Evolutionary conservation across 139 green algal species (phyloP), one percentile per base, ranked within the genome.

Genomic region (Auxenochlorella protothecoides): DNA sequence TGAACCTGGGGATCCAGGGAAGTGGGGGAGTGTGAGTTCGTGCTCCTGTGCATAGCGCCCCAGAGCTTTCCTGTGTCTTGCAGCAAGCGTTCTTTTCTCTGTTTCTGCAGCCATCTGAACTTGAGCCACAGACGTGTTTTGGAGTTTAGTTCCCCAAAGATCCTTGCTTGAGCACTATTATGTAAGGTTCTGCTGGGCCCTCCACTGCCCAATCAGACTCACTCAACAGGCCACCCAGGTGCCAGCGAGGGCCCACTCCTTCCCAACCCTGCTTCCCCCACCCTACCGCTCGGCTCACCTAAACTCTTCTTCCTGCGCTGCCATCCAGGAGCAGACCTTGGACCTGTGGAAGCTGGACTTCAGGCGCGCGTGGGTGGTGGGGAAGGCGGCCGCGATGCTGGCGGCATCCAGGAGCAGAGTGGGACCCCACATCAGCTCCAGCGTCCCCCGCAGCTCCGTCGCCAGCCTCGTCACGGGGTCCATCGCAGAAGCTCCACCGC

Each of bases 311-410:
- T 90, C 87, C 77, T 90, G 83, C n/a, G 74, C 71, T 6, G 83
- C 82, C 84, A 94, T 86, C 89, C 89, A 94, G 27, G 70, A 78
- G 8, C 87, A 92, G 64, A 94, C 73, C 82, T 94, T 91, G 75
- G 63, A 79, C 55, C 88, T 78, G 80, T 91, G 91, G 82, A 94
- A 94, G 3, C 78, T 63, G 63, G 81, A 74, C 59, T 87, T 72
- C 63, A 93, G 78, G 53, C 78, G 71, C 59, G 83, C 73, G 55
- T 79, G 82, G 16, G 85, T 83, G n/a, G 83, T 82, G 27, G 78
- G 80, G 73, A 91, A 91, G 27, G 74, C 77, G 16, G 85, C 65
- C 14, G 71, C 76, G 52, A 84, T 69, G 16, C 74, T 78, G 55
- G 27, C 54, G 27, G 65, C 54, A 16, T 72, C 76, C 66, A 92